phyloP scores from a whole-genome alignment of 139 green algal genomes.

The Coelastrella sp. region DNA sequence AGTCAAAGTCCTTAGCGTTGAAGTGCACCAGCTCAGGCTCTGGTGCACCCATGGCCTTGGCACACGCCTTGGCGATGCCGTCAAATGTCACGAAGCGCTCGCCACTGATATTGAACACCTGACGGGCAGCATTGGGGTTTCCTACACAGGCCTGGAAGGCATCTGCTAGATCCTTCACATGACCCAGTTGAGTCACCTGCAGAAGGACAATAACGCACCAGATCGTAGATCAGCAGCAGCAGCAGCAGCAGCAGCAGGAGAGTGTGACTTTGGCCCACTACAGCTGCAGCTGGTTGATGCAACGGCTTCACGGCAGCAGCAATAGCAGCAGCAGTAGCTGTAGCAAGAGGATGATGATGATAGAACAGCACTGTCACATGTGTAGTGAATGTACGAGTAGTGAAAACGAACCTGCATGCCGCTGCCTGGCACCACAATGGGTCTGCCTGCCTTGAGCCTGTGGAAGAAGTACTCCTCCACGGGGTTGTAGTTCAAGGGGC shows the following conservation, averaged over 20 bases:
- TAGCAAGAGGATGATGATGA: too few species aligned
- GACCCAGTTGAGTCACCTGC: constrained; percentile 80
- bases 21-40: constrained; percentile 95
- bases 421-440: constrained; percentile 89
- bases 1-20: constrained; percentile 97
- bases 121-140: constrained; percentile 80
- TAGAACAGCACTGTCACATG: too few species aligned
- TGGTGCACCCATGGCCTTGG: constrained; percentile 83
- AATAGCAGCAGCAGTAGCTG: too few species aligned
- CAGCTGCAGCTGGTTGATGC: too few species aligned
- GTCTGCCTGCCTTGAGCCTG: constrained; percentile 85
- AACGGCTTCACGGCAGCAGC: too few species aligned
- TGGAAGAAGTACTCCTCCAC: constrained; percentile 92
- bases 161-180: constrained; percentile 91
- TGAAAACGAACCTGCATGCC: constrained; percentile 90
- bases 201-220: too few species aligned
- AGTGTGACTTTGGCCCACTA: too few species aligned
- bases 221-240: too few species aligned
- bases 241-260: too few species aligned
- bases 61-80: constrained; percentile 94
- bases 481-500: constrained; percentile 99
- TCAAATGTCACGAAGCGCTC: constrained; percentile 95
- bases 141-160: constrained; percentile 86
- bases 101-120: constrained; percentile 84
- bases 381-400: too few species aligned